Conservation (phyloP, 371 early-diverging fungal species). For the Apophysomyces elegans region DNA sequence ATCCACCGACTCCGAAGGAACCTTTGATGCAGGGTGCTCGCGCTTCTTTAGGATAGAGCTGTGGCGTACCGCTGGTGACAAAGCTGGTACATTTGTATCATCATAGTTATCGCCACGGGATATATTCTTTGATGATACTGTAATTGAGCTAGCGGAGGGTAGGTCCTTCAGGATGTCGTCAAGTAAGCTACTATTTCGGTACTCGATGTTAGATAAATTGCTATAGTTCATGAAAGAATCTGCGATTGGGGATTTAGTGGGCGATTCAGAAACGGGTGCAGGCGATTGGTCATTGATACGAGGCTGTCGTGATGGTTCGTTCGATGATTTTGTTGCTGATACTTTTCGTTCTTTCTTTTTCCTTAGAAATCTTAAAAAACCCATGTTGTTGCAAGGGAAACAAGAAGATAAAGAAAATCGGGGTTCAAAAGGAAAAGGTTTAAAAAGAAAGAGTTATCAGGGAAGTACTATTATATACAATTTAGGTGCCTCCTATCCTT, state of each 20-base stretch:
- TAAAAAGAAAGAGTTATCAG: neutral
- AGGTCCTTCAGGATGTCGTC: constrained; percentile 16
- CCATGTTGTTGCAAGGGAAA: neutral
- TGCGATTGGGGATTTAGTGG: constrained; percentile 16
- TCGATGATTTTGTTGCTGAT: neutral
- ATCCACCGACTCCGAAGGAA: neutral
- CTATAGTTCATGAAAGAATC: constrained; percentile 14
- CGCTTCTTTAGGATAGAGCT: constrained; percentile 2
- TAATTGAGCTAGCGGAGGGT: neutral
- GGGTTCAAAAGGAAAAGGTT: neutral
- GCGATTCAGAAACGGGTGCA: neutral
- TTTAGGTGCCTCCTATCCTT: constrained; percentile 1
- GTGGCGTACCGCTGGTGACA: neutral
- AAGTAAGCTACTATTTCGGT: constrained; percentile 12
- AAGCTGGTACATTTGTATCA: neutral
- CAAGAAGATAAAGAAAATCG: constrained; percentile 5
- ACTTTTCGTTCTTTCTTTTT: constrained; percentile 13
- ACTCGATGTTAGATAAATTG: neutral
- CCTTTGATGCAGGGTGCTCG: constrained; percentile 8
- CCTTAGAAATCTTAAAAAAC: constrained; percentile 15
- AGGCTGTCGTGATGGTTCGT: constrained; percentile 8
- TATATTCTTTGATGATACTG: neutral
- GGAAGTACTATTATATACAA: constrained; percentile 2
- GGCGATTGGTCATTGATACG: constrained; percentile 4
- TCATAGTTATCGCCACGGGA: neutral